Conservation (phyloP, 352 stramenopile species). For the Phytophthora boehmeriae region DNA sequence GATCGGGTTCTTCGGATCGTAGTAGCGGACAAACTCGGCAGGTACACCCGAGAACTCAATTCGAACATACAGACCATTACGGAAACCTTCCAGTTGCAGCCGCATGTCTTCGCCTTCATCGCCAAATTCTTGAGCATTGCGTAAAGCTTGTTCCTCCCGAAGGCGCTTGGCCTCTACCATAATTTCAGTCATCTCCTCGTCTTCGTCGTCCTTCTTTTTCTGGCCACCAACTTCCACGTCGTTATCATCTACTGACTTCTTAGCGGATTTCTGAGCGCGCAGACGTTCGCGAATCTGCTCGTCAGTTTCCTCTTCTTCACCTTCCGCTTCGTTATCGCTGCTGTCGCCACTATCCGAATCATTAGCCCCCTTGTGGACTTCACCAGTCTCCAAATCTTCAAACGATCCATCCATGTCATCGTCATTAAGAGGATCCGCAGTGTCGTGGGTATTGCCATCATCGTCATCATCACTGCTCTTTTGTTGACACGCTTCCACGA, state of each 20-base stretch:
- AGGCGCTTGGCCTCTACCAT: slow-evolving; percentile 85
- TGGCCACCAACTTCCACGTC: slow-evolving; percentile 41
- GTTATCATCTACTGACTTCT: slow-evolving; percentile 83
- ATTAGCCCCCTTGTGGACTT: slow-evolving; percentile 59
- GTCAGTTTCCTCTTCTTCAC: slow-evolving; percentile 66
- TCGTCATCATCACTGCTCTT: slow-evolving; percentile 46
- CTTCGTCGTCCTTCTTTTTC: slow-evolving; percentile 63
- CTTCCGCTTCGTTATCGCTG: slow-evolving; percentile 38
- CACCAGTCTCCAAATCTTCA: slow-evolving; percentile 97
- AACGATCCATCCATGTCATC: slow-evolving; percentile 96
- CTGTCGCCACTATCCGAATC: slow-evolving; percentile 27
- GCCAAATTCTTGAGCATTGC: slow-evolving; percentile 96
- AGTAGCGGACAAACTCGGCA: slow-evolving; percentile 95
- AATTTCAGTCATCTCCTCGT: slow-evolving; percentile 89
- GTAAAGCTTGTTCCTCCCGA: slow-evolving; percentile 78
- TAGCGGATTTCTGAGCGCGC: slow-evolving; percentile 90
- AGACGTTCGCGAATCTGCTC: slow-evolving; percentile 86
- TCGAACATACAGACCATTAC: slow-evolving; percentile 97
- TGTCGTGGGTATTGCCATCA: slow-evolving; percentile 43
- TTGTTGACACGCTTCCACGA: slow-evolving; percentile 89
- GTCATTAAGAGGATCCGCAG: slow-evolving; percentile 74
- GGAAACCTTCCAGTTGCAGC: slow-evolving; percentile 94
- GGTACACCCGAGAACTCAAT: slow-evolving; percentile 96
- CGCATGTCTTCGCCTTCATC: slow-evolving; percentile 93
- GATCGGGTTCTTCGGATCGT: slow-evolving; percentile 89